Evolutionary conservation across 2,329 filamentous ascomycete species (phyloP).

Genomic region (Parasarocladium wereldwijsianum): DNA sequence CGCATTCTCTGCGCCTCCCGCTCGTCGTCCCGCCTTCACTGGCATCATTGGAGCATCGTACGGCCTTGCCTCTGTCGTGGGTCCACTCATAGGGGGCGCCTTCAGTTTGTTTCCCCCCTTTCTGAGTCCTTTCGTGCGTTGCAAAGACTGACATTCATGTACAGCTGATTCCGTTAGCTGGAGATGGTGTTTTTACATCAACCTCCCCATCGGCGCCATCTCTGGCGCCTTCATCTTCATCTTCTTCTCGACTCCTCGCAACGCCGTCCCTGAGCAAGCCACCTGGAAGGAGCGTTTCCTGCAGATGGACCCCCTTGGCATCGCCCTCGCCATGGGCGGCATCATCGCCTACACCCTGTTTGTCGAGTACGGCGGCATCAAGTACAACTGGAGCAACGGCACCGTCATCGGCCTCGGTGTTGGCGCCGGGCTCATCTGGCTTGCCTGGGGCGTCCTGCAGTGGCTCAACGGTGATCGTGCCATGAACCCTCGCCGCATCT

Average conservation of each 20-base stretch:
- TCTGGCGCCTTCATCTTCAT: conserved; percentile 14
- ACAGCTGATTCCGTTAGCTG: conserved; percentile 12
- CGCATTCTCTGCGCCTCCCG: conserved; percentile 16
- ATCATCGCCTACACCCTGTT: conserved; percentile 25
- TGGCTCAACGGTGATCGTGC: conserved; percentile 23
- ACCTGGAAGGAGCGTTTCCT: conserved; percentile 22
- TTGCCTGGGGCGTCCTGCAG: conserved; percentile 18
- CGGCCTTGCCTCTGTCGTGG: conserved; percentile 12
- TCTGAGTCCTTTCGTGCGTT: no score
- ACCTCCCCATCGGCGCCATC: conserved; percentile 15
- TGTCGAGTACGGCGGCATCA: conserved; percentile 31
- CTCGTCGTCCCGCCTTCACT: conserved; percentile 11
- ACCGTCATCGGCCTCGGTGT: conserved; percentile 22
- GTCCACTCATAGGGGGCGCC: conserved; percentile 13
- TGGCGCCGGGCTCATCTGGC: conserved; percentile 14
- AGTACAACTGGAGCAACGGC: conserved; percentile 20
- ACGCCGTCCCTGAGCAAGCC: conserved; percentile 16
- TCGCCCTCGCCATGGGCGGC: conserved; percentile 23
- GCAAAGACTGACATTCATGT: no score
- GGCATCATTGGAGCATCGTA: conserved; percentile 13
- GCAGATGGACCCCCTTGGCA: conserved; percentile 27
- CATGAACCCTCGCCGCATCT: conserved; percentile 20
- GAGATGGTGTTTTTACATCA: conserved; percentile 18
- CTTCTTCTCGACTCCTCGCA: conserved; percentile 22
- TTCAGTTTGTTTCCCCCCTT: no score